A percentile compares a stretch with the other conserved stretches of the same genome.
phyloP scores from a whole-genome alignment of 2,329 filamentous ascomycete genomes.

The Mycosphaerella sp. region DNA sequence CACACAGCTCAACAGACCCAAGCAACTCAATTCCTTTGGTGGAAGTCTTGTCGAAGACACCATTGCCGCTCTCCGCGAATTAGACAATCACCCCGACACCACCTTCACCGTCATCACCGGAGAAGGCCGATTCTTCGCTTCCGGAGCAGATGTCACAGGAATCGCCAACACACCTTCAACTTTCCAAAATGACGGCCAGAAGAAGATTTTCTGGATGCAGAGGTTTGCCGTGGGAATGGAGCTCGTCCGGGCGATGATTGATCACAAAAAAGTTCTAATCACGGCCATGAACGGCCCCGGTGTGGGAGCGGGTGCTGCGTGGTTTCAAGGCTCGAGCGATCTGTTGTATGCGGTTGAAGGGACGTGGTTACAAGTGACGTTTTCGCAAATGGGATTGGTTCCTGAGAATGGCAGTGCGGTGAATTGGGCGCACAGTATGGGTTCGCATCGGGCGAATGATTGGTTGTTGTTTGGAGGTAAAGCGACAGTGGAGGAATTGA shows the following conservation, averaged over 20 bases:
- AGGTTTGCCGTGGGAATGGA: constrained; percentile 23
- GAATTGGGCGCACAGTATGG: constrained; percentile 26
- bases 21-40: constrained; percentile 26
- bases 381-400: constrained; percentile 25
- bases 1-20: constrained; percentile 26
- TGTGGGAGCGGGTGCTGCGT: constrained; percentile 27
- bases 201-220: constrained; percentile 26
- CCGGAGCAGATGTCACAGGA: constrained; percentile 27
- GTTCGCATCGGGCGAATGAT: constrained; percentile 26
- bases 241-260: constrained; percentile 25
- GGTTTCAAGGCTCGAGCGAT: constrained; percentile 27
- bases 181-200: constrained; percentile 26
- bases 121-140: constrained; percentile 26
- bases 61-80: constrained; percentile 25
- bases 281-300: constrained; percentile 27
- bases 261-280: constrained; percentile 28
- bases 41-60: constrained; percentile 24
- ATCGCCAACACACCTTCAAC: constrained; percentile 13
- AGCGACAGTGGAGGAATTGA: constrained; percentile 23
- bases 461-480: constrained; percentile 27
- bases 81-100: constrained; percentile 25
- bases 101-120: constrained; percentile 28
- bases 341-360: constrained; percentile 27
- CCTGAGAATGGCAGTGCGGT: constrained; percentile 25
- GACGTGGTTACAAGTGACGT: constrained; percentile 27